These are phyloP conservation scores for Alternaria triticina DNA, from an alignment of 2,329 filamentous ascomycete genomes.

Conservation along the genomic window DNA sequence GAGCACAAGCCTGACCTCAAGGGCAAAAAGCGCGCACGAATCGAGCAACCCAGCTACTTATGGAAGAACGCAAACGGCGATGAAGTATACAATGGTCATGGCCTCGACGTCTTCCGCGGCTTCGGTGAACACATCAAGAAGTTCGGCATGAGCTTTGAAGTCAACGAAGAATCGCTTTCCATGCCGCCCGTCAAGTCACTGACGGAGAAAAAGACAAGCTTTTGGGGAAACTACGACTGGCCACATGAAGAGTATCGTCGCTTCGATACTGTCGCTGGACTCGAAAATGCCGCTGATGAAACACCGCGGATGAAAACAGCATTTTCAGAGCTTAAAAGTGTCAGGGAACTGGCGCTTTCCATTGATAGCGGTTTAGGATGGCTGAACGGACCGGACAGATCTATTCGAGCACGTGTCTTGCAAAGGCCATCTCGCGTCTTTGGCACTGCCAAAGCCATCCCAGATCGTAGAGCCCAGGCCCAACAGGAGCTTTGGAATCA, in stretches of 20 bases:
- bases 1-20: constrained; percentile 44
- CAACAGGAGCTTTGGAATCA: constrained; percentile 47
- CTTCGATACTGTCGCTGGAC: constrained; percentile 63
- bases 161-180: constrained; percentile 61
- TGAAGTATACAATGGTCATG: constrained; percentile 61
- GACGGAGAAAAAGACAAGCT: constrained; percentile 62
- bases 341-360: constrained; percentile 70
- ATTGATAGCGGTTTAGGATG: constrained; percentile 73
- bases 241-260: constrained; percentile 65
- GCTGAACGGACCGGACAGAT: constrained; percentile 67
- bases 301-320: constrained; percentile 66
- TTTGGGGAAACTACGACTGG: constrained; percentile 72
- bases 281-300: constrained; percentile 70
- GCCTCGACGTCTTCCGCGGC: constrained; percentile 66
- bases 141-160: constrained; percentile 72
- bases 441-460: constrained; percentile 47
- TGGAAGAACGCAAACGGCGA: constrained; percentile 54
- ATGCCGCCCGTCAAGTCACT: constrained; percentile 63
- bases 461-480: constrained; percentile 48
- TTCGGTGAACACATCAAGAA: constrained; percentile 66
- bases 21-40: constrained; percentile 42
- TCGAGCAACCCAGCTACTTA: constrained; percentile 36
- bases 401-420: constrained; percentile 56
- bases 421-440: constrained; percentile 56
- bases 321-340: constrained; percentile 61